These are phyloP conservation scores for Boletus fagicola DNA, from an alignment of 768 basidiomycete species.

Conservation along the genomic window DNA sequence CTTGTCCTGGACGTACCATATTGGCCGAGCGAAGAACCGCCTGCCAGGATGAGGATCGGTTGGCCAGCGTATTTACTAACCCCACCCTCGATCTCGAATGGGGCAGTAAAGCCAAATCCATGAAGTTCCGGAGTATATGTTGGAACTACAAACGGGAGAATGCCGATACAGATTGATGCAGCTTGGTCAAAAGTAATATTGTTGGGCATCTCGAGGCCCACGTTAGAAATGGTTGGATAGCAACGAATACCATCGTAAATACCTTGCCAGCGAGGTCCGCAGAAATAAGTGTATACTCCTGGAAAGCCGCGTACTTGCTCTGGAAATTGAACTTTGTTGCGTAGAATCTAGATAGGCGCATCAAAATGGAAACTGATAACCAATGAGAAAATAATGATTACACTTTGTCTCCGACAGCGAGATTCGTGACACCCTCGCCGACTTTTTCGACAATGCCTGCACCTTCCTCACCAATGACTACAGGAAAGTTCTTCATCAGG, in stretches of 20 bases:
- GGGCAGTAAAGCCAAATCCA: slow-evolving; percentile 25
- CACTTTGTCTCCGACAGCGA: not conserved
- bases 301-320: not conserved
- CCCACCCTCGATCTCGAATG: slow-evolving; percentile 21
- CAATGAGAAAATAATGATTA: not conserved
- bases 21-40: slow-evolving; percentile 35
- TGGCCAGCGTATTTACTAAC: slow-evolving; percentile 30
- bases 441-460: slow-evolving; percentile 38
- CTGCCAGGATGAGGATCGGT: slow-evolving; percentile 35
- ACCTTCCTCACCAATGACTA: slow-evolving; percentile 35
- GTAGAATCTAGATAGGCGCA: not conserved
- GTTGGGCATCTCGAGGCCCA: not conserved
- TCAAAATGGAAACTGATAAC: not conserved
- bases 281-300: not conserved
- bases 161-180: slow-evolving; percentile 33
- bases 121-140: slow-evolving; percentile 27
- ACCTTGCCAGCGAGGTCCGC: slow-evolving; percentile 2
- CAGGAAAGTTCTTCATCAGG: slow-evolving; percentile 35
- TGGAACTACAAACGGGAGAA: slow-evolving; percentile 31
- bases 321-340: not conserved
- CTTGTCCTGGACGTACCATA: slow-evolving; percentile 20
- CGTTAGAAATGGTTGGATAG: not conserved
- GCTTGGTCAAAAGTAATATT: slow-evolving; percentile 36
- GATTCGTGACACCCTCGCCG: slow-evolving; percentile 21
- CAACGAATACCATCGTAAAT: not conserved